Percentiles rank a stretch among this genome's conserved stretches.
phyloP scores from a whole-genome alignment of 2,329 filamentous ascomycete genomes.

The Allantophomopsis cytisporea region DNA sequence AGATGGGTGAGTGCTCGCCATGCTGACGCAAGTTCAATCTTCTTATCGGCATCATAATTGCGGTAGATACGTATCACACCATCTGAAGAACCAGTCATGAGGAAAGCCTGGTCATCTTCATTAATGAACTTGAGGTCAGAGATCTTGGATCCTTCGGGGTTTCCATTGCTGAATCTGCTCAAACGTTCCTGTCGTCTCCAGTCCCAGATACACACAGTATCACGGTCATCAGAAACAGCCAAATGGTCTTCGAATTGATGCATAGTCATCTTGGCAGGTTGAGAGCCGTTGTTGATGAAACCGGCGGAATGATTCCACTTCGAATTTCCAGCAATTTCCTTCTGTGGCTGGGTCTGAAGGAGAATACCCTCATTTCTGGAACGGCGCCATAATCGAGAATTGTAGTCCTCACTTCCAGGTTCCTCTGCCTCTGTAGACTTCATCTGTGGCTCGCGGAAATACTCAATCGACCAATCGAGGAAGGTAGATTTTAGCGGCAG shows the following conservation, averaged over 20 bases:
- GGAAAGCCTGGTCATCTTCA: slow-evolving; percentile 87
- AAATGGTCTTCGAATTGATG: slow-evolving; percentile 97
- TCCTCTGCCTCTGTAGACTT: slow-evolving; percentile 91
- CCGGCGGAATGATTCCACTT: slow-evolving; percentile 77
- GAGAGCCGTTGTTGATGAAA: slow-evolving; percentile 78
- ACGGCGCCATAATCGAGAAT: slow-evolving; percentile 83
- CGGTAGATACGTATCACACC: slow-evolving; percentile 89
- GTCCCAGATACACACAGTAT: slow-evolving; percentile 87
- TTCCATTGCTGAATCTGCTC: slow-evolving; percentile 85
- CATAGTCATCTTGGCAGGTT: slow-evolving; percentile 87
- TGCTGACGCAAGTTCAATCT: slow-evolving; percentile 74
- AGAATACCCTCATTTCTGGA: slow-evolving; percentile 89
- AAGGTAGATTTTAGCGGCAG: slow-evolving; percentile 76
- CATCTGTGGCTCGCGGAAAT: slow-evolving; percentile 98
- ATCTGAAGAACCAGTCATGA: slow-evolving; percentile 92
- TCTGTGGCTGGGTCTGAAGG: slow-evolving; percentile 83
- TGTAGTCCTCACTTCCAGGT: slow-evolving; percentile 91
- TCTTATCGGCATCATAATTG: slow-evolving; percentile 68
- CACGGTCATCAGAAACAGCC: slow-evolving; percentile 83
- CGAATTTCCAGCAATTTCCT: slow-evolving; percentile 72
- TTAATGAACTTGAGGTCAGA: slow-evolving; percentile 97
- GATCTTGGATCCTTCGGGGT: slow-evolving; percentile 80
- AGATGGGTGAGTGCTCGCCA: slow-evolving; percentile 91
- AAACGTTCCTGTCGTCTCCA: slow-evolving; percentile 68
- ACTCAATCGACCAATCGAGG: slow-evolving; percentile 91